A percentile compares a stretch with the other conserved stretches of the same genome.
Conservation (phyloP, 345 rosid genomes). For the Conringia planisiliqua region DNA sequence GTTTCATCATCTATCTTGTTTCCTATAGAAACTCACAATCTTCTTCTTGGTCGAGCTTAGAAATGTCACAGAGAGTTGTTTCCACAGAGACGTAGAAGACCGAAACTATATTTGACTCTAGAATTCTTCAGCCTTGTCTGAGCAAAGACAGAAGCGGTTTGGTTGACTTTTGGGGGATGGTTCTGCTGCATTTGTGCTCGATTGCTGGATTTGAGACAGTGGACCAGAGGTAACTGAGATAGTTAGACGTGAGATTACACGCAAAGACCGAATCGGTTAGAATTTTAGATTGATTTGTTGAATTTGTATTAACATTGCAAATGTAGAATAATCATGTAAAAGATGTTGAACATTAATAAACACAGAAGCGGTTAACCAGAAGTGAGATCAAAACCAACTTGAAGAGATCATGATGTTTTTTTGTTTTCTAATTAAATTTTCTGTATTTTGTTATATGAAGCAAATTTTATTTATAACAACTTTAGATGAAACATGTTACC, state of each 20-base stretch:
- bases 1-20: slow-evolving; percentile 68
- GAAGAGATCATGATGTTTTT: no score
- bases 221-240: not conserved
- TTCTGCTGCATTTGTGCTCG: slow-evolving; percentile 16
- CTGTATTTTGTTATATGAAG: no score
- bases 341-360: not conserved
- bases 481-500: no score
- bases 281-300: slow-evolving; percentile 14
- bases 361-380: not conserved
- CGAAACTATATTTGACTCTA: not conserved
- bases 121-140: not conserved
- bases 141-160: not conserved
- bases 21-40: slow-evolving; percentile 39
- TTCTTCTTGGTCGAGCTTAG: slow-evolving; percentile 44
- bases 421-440: no score
- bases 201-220: not conserved
- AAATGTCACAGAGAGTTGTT: slow-evolving; percentile 43
- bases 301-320: slow-evolving; percentile 6
- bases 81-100: slow-evolving; percentile 26
- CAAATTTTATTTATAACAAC: no score
- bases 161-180: not conserved
- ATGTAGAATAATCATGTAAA: slow-evolving; percentile 19
- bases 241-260: not conserved
- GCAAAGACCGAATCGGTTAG: not conserved
- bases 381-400: no score